Base-by-base conservation (phyloP, 2,329 filamentous ascomycete species). In the Fusarium veterinarium region DNA sequence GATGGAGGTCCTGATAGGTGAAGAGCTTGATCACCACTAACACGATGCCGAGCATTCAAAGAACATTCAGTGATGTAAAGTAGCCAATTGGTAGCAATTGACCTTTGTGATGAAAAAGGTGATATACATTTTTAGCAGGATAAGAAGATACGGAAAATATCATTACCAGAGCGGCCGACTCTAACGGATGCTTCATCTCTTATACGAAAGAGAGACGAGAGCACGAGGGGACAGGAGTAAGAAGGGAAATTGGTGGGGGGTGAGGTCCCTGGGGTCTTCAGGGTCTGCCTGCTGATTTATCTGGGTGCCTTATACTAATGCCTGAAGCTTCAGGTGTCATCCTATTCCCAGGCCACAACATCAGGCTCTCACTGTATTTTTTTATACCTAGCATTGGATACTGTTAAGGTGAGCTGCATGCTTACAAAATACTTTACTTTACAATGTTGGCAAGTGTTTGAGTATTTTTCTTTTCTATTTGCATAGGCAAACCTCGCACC, bases 251-350 rank as follows among this genome's bases (percentile, higher is more conserved):
- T 6, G 53, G 46, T 53, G 52, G 46, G 64, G 40, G 9, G 8
- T 3, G 20, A 17, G 16, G 19, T 19, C 17, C 46, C 31, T 20
- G 30, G 31, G 42, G 30, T 37, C 28, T 52, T 20, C 49, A 28
- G 52, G 25, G 16, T 14, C 16, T 45, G 17, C 25, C 23, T 41
- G 63, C 53, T 68, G 63, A 71, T 53, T 72, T 55, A 64, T 68
- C 58, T 20, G 23, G 48, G 17, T 28, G 42, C 66, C 66, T 71
- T 16, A 52, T 38, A 30, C 25, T 52, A 12, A 11, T 44, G 70
- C 70, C 70, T 73, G n/a, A 67, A 28, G 37, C 19, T 30, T 60
- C n/a, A 71, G 70, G 61, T 70, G 30, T 63, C 45, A 41, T 38
- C 6, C 17, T 11, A 35, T 73, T 48, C 25, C 23, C 37, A 37